Conservation (phyloP, 176 grass and related monocot genomes). For the Zoysia japonica region DNA sequence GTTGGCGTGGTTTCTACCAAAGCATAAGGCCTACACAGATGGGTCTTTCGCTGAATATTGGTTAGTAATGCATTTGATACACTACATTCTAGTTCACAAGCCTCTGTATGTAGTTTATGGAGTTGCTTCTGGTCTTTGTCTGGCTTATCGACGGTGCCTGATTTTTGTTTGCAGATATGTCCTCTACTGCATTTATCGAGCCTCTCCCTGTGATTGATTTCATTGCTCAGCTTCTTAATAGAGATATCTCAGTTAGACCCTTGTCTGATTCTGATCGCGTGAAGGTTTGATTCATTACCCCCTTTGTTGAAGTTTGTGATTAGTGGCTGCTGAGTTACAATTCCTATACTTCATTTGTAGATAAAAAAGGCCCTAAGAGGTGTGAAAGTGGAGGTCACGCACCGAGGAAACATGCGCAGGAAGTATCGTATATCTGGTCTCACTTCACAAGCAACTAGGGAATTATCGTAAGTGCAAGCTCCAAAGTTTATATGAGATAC, state of each 20-base stretch:
- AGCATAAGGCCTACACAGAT: slow-evolving; percentile 93
- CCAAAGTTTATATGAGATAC: slow-evolving; percentile 2
- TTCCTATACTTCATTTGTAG: slow-evolving; percentile 34
- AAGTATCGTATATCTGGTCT: slow-evolving; percentile 93
- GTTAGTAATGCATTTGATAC: slow-evolving; percentile 28
- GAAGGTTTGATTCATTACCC: slow-evolving; percentile 54
- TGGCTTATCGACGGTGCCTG: neutral
- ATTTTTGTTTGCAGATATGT: slow-evolving; percentile 68
- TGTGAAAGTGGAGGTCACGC: slow-evolving; percentile 90
- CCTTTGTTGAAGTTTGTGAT: slow-evolving; percentile 10
- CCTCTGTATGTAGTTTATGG: neutral
- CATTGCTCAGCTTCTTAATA: slow-evolving; percentile 83
- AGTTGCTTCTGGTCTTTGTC: slow-evolving; percentile 9
- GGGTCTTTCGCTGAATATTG: slow-evolving; percentile 90
- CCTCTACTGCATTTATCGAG: slow-evolving; percentile 89
- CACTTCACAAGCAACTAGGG: slow-evolving; percentile 85
- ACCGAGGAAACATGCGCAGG: slow-evolving; percentile 90
- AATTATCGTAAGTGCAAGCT: slow-evolving; percentile 67
- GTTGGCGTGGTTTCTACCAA: slow-evolving; percentile 93
- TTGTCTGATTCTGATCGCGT: slow-evolving; percentile 92
- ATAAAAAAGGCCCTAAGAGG: slow-evolving; percentile 85
- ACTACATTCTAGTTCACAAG: slow-evolving; percentile 2
- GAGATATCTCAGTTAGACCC: slow-evolving; percentile 82
- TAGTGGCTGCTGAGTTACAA: neutral
- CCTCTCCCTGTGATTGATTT: slow-evolving; percentile 88